Evolutionary conservation across 805 yeast species (phyloP).

Genomic region (Candida pini): DNA sequence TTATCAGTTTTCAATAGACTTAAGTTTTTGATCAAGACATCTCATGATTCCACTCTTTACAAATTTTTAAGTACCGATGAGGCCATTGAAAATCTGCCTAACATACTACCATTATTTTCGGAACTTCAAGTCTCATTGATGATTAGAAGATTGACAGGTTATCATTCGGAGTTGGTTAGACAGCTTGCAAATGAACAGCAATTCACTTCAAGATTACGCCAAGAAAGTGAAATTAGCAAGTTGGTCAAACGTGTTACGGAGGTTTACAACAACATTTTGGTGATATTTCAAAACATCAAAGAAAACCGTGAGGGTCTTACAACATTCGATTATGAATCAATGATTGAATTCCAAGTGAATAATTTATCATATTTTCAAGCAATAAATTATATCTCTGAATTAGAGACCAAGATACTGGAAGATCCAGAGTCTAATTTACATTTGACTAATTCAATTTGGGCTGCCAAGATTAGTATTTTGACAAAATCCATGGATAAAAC

Average conservation of each 20-base stretch:
- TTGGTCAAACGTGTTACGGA: conserved; percentile 5
- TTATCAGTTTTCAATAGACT: conserved; percentile 9
- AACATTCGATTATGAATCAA: conserved; percentile 21
- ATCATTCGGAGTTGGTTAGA: conserved; percentile 7
- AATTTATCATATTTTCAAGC: conserved; percentile 16
- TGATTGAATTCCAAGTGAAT: conserved; percentile 16
- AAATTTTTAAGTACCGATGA: conserved; percentile 2
- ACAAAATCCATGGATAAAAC: conserved; percentile 18
- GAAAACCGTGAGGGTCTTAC: conserved; percentile 3
- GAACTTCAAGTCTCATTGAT: conserved; percentile 15
- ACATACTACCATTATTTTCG: conserved; percentile 4
- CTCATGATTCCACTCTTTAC: conserved; percentile 9
- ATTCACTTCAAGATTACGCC: conserved; percentile 16
- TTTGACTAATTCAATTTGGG: conserved; percentile 22
- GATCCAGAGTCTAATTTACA: conserved; percentile 3
- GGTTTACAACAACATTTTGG: conserved; percentile 3
- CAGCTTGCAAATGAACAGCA: conserved; percentile 14
- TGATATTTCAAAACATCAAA: conserved; percentile 1
- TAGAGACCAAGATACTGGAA: conserved; percentile 12
- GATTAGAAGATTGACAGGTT: conserved; percentile 10
- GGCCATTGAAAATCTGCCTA: not conserved
- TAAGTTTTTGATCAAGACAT: conserved; percentile 7
- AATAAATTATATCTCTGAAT: conserved; percentile 12
- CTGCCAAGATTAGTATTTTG: conserved; percentile 17
- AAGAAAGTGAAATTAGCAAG: conserved; percentile 8